Percentiles rank a stretch among this genome's conserved stretches.
These are phyloP conservation scores for Xanthoconium separans DNA, from an alignment of 1,284 basidiomycete genomes.

Conservation along the genomic window DNA sequence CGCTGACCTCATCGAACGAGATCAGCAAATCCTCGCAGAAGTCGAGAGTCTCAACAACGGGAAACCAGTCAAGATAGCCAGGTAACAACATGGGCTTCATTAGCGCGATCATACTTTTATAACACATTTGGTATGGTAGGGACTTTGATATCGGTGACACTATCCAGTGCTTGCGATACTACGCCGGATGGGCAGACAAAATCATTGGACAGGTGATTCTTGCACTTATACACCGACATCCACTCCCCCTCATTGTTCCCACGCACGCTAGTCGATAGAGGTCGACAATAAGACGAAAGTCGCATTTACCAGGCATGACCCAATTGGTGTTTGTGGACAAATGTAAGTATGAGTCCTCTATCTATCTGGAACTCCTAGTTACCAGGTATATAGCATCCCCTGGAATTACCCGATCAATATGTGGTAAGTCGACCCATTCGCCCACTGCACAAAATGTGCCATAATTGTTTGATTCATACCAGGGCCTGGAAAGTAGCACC, in stretches of 20 bases:
- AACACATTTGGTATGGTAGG: slow-evolving; percentile 38
- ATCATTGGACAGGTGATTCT: slow-evolving; percentile 61
- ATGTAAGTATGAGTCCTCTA: slow-evolving; percentile 53
- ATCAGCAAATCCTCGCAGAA: slow-evolving; percentile 74
- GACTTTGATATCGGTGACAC: slow-evolving; percentile 86
- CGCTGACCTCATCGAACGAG: slow-evolving; percentile 89
- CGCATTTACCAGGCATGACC: slow-evolving; percentile 88
- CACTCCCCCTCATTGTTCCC: slow-evolving; percentile 1
- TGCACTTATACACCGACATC: background rate
- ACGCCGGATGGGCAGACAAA: slow-evolving; percentile 70
- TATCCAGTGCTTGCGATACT: slow-evolving; percentile 80
- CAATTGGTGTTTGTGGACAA: slow-evolving; percentile 91
- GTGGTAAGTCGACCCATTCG: slow-evolving; percentile 52
- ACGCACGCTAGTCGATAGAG: slow-evolving; percentile 64
- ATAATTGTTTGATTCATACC: slow-evolving; percentile 3
- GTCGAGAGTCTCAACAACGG: slow-evolving; percentile 83
- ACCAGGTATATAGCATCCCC: slow-evolving; percentile 58
- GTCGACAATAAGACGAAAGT: slow-evolving; percentile 78
- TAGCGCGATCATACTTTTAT: background rate
- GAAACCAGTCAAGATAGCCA: slow-evolving; percentile 78
- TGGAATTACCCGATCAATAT: slow-evolving; percentile 94
- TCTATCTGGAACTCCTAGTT: slow-evolving; percentile 6
- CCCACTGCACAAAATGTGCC: slow-evolving; percentile 10
- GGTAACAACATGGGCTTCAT: slow-evolving; percentile 34
- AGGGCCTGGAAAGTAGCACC: slow-evolving; percentile 92